phyloP scores from a whole-genome alignment of 2,329 filamentous ascomycete genomes.

The Fusarium acutatum region DNA sequence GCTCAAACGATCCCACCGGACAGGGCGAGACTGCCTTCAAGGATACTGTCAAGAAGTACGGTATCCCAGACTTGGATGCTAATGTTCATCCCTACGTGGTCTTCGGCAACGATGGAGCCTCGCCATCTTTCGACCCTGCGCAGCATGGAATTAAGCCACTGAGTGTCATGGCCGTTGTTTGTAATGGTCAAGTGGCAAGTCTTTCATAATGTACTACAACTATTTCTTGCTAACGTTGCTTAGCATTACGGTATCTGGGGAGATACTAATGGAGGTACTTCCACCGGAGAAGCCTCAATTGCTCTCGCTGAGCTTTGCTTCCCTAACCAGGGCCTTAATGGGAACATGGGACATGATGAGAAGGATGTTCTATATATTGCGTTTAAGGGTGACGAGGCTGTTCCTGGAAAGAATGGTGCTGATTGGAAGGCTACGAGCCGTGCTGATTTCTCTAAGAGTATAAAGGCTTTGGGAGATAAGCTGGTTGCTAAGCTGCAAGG shows the following conservation, averaged over 20 bases:
- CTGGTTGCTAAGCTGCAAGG: background rate
- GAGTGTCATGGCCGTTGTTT: constrained; percentile 64
- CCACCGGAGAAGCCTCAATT: constrained; percentile 60
- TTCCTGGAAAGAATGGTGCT: constrained; percentile 60
- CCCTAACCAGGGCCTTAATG: constrained; percentile 54
- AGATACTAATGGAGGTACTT: constrained; percentile 63
- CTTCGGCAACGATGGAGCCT: constrained; percentile 57
- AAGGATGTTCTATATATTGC: constrained; percentile 69
- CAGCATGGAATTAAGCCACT: constrained; percentile 56
- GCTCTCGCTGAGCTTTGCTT: constrained; percentile 63
- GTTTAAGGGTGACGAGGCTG: constrained; percentile 62
- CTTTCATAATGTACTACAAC: accelerated
- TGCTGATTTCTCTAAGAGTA: constrained; percentile 49
- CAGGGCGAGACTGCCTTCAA: constrained; percentile 53
- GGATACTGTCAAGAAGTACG: constrained; percentile 47
- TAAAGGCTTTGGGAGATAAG: background rate
- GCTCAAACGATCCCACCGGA: constrained; percentile 2
- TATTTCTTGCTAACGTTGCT: accelerated
- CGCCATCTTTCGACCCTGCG: constrained; percentile 51
- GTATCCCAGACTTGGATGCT: constrained; percentile 55
- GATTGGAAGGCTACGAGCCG: constrained; percentile 59
- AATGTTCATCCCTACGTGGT: constrained; percentile 64
- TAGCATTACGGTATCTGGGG: constrained; percentile 63
- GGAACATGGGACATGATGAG: constrained; percentile 54
- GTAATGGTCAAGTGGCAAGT: constrained; percentile 55